These are phyloP conservation scores for Scedosporium aurantiacum DNA, from an alignment of 2,329 filamentous ascomycete species.

Conservation along the genomic window DNA sequence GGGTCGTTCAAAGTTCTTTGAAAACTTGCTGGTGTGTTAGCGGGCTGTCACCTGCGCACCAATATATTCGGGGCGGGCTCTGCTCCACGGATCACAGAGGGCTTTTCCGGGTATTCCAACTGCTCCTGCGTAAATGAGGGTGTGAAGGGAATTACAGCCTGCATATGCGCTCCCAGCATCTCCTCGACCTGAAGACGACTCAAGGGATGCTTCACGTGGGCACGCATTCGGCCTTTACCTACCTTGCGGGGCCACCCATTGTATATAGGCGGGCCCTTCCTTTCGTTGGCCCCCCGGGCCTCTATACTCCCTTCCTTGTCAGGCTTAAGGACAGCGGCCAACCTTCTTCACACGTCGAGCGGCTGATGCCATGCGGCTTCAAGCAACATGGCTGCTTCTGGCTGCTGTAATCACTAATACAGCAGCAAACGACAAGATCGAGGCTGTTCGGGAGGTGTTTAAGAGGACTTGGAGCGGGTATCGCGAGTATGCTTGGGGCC, in stretches of 20 bases:
- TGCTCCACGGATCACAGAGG: too few species aligned
- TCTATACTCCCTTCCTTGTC: background rate
- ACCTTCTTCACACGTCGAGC: background rate
- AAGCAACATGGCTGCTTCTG: background rate
- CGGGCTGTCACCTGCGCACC: background rate
- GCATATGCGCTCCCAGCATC: background rate
- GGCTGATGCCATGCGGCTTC: background rate
- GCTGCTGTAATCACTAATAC: background rate
- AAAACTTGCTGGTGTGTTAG: background rate
- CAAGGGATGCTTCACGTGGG: background rate
- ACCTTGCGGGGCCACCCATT: too few species aligned
- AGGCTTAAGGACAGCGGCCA: background rate
- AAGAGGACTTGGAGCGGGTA: constrained; percentile 63
- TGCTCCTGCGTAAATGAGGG: background rate
- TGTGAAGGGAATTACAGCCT: background rate
- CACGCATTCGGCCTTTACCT: too few species aligned
- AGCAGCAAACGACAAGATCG: background rate
- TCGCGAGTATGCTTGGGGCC: constrained; percentile 61
- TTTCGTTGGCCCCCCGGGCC: too few species aligned
- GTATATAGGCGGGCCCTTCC: background rate
- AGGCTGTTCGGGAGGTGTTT: constrained; percentile 57
- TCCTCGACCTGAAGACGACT: background rate
- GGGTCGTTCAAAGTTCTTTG: background rate
- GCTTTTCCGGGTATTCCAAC: background rate
- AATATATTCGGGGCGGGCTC: background rate